phyloP scores from a whole-genome alignment of 2,329 filamentous ascomycete genomes.

The Septoria linicola region DNA sequence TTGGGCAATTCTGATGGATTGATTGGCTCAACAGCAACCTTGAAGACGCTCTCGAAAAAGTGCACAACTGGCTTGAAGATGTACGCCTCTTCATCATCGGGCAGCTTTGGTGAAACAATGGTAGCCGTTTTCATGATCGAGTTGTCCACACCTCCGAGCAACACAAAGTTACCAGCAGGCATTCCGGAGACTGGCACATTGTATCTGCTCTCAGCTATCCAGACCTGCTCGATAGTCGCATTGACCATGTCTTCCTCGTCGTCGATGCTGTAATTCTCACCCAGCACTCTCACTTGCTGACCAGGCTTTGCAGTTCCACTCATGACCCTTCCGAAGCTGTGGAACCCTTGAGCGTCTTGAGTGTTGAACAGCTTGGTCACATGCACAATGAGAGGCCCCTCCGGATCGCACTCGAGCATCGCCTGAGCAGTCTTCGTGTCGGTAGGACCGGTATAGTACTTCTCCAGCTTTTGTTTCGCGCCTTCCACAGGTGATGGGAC shows the following conservation, averaged over 20 bases:
- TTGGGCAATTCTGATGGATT: conserved; percentile 97
- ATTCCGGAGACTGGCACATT: conserved; percentile 89
- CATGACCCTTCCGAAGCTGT: conserved; percentile 86
- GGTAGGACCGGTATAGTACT: conserved; percentile 87
- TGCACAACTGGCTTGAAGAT: conserved; percentile 92
- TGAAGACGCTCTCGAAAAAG: conserved; percentile 96
- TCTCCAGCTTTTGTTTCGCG: conserved; percentile 71
- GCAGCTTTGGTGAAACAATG: conserved; percentile 74
- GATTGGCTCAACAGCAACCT: conserved; percentile 95
- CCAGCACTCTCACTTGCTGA: conserved; percentile 82
- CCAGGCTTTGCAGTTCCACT: conserved; percentile 85
- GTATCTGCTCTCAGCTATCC: conserved; percentile 89
- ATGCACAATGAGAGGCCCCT: conserved; percentile 88
- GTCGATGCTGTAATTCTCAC: conserved; percentile 92
- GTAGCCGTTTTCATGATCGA: conserved; percentile 98
- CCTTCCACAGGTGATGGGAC: conserved; percentile 82
- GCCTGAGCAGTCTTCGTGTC: conserved; percentile 77
- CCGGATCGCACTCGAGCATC: conserved; percentile 80
- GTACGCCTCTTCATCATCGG: conserved; percentile 86
- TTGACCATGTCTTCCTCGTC: conserved; percentile 96
- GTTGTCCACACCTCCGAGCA: conserved; percentile 92
- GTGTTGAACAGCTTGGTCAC: conserved; percentile 92
- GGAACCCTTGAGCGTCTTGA: conserved; percentile 83
- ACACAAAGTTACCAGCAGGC: conserved; percentile 87
- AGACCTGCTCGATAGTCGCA: conserved; percentile 80